These are phyloP conservation scores for Anthoceros angustus DNA, from an alignment of 225 moss, liverwort and hornwort species.

Conservation along the genomic window DNA sequence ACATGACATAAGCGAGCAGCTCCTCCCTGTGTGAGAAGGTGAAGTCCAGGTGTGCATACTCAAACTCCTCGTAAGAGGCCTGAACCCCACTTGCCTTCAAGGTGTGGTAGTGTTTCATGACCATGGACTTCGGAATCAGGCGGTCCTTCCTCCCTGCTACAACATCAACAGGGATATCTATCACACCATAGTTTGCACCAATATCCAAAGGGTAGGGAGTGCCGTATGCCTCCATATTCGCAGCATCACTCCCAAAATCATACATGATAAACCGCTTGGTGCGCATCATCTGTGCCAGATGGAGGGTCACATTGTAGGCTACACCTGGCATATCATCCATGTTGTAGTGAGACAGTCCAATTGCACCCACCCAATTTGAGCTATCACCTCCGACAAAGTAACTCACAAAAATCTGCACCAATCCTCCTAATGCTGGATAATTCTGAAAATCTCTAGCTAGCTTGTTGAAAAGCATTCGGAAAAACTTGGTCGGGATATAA, in stretches of 20 bases:
- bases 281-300: constrained; percentile 72
- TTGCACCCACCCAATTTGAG: constrained; percentile 80
- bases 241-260: constrained; percentile 37
- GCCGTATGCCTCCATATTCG: constrained; percentile 54
- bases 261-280: constrained; percentile 50
- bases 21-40: constrained; percentile 73
- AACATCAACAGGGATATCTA: constrained; percentile 67
- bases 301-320: constrained; percentile 44
- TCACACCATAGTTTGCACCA: constrained; percentile 45
- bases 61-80: constrained; percentile 63
- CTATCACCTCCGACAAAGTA: constrained; percentile 53
- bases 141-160: constrained; percentile 69
- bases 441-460: constrained; percentile 73
- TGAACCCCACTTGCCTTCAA: constrained; percentile 38
- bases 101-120: constrained; percentile 42
- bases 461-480: constrained; percentile 77
- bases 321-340: constrained; percentile 96
- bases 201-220: constrained; percentile 45
- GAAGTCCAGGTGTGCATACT: constrained; percentile 88
- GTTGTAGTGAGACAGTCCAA: constrained; percentile 87
- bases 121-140: constrained; percentile 63
- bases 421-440: constrained; percentile 70
- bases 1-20: constrained; percentile 67
- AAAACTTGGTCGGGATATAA: constrained; percentile 83
- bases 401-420: constrained; percentile 64